phyloP scores from a whole-genome alignment of 768 basidiomycete genomes.

The Panus rudis region DNA sequence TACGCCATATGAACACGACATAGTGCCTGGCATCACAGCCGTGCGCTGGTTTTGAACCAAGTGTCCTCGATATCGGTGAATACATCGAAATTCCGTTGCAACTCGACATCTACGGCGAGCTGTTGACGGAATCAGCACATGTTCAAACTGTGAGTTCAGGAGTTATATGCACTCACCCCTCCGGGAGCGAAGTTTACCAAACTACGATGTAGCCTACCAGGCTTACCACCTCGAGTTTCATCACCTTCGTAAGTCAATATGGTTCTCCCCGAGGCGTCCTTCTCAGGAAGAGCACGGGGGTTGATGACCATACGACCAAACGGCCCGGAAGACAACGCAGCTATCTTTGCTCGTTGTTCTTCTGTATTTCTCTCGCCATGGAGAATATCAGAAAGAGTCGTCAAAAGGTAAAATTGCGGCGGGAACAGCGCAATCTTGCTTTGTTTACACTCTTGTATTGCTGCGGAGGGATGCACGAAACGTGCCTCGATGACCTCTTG shows the following conservation, averaged over 20 bases:
- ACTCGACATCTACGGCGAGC: constrained; percentile 31
- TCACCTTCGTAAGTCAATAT: constrained; percentile 66
- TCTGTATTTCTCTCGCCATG: constrained; percentile 32
- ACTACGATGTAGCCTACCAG: constrained; percentile 55
- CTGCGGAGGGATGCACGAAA: constrained; percentile 51
- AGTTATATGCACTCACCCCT: constrained; percentile 36
- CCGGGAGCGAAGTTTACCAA: constrained; percentile 39
- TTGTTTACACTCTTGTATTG: constrained; percentile 43
- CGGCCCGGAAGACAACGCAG: constrained; percentile 39
- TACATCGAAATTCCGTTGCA: constrained; percentile 63
- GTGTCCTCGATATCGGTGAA: constrained; percentile 37
- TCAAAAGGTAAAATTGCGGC: constrained; percentile 66
- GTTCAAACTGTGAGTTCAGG: neutral
- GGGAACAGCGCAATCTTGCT: constrained; percentile 59
- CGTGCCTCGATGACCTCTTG: constrained; percentile 63
- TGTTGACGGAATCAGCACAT: neutral
- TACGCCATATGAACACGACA: too few species aligned
- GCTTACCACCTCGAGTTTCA: constrained; percentile 53
- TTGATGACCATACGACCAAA: constrained; percentile 62
- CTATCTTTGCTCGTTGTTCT: constrained; percentile 40
- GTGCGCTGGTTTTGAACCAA: neutral
- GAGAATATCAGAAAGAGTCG: constrained; percentile 51
- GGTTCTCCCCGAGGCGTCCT: constrained; percentile 36
- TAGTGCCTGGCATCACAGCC: constrained; percentile 1
- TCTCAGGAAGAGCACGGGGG: constrained; percentile 34